Evolutionary conservation across 2,329 filamentous ascomycete species (phyloP).

Genomic region (Pyricularia pennisetigena): DNA sequence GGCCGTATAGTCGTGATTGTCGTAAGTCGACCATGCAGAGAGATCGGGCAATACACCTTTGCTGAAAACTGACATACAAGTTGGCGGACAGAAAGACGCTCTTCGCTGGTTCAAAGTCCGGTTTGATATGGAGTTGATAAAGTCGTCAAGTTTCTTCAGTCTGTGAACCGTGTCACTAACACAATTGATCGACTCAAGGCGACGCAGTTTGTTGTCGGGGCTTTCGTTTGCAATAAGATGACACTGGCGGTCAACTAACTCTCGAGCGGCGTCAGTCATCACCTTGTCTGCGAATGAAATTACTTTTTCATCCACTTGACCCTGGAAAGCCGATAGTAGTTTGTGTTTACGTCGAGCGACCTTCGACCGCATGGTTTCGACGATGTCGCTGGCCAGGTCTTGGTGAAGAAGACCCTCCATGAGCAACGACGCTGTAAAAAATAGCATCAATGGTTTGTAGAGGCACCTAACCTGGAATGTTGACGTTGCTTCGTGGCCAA

Average conservation of each 20-base stretch:
- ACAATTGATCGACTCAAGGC: too few species aligned
- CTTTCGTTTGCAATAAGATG: too few species aligned
- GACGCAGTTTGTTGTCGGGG: too few species aligned
- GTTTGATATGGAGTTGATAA: too few species aligned
- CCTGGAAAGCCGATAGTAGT: neutral
- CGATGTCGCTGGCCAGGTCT: neutral
- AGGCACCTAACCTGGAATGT: neutral
- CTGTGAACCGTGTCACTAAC: too few species aligned
- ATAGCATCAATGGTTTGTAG: constrained; percentile 3
- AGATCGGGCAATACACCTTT: neutral
- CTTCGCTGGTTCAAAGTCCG: too few species aligned
- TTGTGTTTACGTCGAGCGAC: neutral
- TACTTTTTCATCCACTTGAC: neutral
- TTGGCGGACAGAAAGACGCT: too few species aligned
- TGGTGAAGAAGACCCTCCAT: neutral
- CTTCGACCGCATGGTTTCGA: neutral
- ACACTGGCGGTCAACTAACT: too few species aligned
- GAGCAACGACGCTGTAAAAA: neutral
- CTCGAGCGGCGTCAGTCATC: neutral
- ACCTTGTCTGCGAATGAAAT: neutral
- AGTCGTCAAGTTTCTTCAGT: too few species aligned
- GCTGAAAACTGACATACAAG: neutral
- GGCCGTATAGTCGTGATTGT: neutral
- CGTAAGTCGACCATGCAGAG: neutral
- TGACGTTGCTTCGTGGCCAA: neutral